phyloP scores from a whole-genome alignment of 495 filamentous ascomycete genomes.

The Lentithecium fluviatile region DNA sequence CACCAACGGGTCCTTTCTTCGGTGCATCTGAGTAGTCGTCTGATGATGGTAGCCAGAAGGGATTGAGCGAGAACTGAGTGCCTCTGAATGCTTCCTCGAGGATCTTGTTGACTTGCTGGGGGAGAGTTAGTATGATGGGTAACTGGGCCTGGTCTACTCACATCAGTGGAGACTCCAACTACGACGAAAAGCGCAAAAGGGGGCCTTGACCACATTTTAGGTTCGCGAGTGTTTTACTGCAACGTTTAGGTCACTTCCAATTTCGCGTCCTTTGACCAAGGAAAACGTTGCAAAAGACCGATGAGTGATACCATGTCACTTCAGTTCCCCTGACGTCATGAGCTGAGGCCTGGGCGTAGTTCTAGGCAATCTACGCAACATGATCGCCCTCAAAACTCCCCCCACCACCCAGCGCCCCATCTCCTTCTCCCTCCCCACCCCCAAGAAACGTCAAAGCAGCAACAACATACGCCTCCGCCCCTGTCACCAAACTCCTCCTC shows the following conservation, averaged over 20 bases:
- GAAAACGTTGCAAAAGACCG: no score
- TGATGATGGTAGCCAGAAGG: not conserved
- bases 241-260: no score
- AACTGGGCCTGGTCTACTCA: not conserved
- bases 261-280: no score
- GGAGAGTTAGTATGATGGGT: not conserved
- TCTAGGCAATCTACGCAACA: no score
- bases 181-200: slow-evolving; percentile 2
- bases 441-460: slow-evolving; percentile 53
- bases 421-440: slow-evolving; percentile 11
- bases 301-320: no score
- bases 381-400: no score
- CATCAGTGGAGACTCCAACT: slow-evolving; percentile 1
- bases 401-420: no score
- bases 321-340: no score
- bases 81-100: slow-evolving; percentile 1
- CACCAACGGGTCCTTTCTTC: not conserved
- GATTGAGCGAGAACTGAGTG: not conserved
- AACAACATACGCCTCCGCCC: slow-evolving; percentile 55
- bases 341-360: no score
- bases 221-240: no score
- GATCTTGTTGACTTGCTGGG: slow-evolving; percentile 4
- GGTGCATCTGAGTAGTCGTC: slow-evolving; percentile 8
- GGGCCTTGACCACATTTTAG: not conserved
- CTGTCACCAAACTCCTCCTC: slow-evolving; percentile 58